These are phyloP conservation scores for Fusarium sp. DNA, from an alignment of 2,329 filamentous ascomycete genomes.

Conservation along the genomic window DNA sequence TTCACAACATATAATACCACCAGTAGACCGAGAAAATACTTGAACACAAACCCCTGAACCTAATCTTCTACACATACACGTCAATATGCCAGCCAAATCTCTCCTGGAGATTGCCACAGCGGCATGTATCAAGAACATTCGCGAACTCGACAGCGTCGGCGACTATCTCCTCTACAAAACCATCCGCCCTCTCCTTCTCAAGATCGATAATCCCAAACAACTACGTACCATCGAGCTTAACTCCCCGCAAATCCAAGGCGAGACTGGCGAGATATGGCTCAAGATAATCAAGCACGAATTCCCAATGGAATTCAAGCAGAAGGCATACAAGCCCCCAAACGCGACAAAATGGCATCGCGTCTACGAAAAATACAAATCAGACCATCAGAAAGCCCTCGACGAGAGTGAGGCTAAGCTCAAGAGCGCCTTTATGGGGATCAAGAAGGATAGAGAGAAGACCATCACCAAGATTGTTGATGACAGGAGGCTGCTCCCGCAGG, in stretches of 20 bases:
- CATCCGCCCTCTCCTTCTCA: conserved; percentile 74
- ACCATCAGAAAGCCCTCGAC: conserved; percentile 67
- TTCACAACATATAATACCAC: background rate
- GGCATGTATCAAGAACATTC: conserved; percentile 65
- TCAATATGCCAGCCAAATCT: conserved; percentile 58
- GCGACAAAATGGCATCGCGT: conserved; percentile 80
- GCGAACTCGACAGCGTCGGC: conserved; percentile 74
- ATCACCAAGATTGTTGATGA: conserved; percentile 67
- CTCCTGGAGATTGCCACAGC: conserved; percentile 63
- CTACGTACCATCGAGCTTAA: conserved; percentile 78
- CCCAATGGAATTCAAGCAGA: conserved; percentile 68
- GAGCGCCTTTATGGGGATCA: conserved; percentile 66
- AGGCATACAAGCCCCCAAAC: conserved; percentile 73
- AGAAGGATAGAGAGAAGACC: conserved; percentile 67
- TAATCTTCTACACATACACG: background rate
- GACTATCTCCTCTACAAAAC: conserved; percentile 72
- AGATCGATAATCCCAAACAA: conserved; percentile 78
- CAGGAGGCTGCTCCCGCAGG: conserved; percentile 58
- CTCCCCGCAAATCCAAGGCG: conserved; percentile 79
- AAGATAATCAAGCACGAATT: conserved; percentile 84
- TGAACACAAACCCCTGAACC: background rate
- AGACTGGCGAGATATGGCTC: conserved; percentile 80
- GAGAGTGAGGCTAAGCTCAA: conserved; percentile 70
- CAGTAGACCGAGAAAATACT: background rate
- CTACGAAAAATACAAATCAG: conserved; percentile 74